A percentile compares a stretch with the other conserved stretches of the same genome.
Evolutionary conservation across 75 land plant species (phyloP).

Genomic region (Isoetes taiwanensis): DNA sequence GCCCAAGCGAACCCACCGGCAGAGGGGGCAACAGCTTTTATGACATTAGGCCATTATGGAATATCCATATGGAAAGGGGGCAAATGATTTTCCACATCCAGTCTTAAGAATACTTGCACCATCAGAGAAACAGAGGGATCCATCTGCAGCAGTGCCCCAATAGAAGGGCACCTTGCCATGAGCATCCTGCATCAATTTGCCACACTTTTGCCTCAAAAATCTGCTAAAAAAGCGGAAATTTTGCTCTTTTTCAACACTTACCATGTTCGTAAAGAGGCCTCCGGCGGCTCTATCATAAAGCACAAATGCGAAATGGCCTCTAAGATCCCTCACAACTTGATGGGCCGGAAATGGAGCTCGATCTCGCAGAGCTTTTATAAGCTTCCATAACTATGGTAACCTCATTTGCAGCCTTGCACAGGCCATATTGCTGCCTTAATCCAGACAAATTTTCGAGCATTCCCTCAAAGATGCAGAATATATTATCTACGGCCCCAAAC

Average conservation of each 20-base stretch:
- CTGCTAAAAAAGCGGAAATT: no score
- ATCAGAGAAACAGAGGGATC: constrained; percentile 62
- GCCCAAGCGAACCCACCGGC: no score
- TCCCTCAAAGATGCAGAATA: constrained; percentile 75
- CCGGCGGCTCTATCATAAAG: constrained; percentile 46
- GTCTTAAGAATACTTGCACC: constrained; percentile 40
- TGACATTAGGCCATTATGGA: no score
- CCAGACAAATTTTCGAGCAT: constrained; percentile 48
- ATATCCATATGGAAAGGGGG: constrained; percentile 65
- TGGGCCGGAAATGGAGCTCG: constrained; percentile 86
- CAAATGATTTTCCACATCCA: constrained; percentile 79
- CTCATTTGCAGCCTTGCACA: constrained; percentile 55
- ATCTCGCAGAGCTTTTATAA: constrained; percentile 70
- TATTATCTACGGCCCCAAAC: constrained; percentile 53
- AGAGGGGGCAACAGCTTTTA: no score
- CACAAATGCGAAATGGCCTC: constrained; percentile 69
- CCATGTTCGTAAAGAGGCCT: constrained; percentile 51
- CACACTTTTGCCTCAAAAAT: no score
- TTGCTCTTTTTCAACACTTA: no score
- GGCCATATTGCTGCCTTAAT: constrained; percentile 67
- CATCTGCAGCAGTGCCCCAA: constrained; percentile 90
- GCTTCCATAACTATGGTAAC: constrained; percentile 71
- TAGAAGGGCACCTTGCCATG: constrained; percentile 55
- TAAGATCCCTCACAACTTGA: constrained; percentile 65
- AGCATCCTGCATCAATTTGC: constrained; percentile 59